Evolutionary conservation across 2,329 filamentous ascomycete genomes (phyloP), one percentile per base, ranked within the genome.

Genomic region (Scedosporium aurantiacum): DNA sequence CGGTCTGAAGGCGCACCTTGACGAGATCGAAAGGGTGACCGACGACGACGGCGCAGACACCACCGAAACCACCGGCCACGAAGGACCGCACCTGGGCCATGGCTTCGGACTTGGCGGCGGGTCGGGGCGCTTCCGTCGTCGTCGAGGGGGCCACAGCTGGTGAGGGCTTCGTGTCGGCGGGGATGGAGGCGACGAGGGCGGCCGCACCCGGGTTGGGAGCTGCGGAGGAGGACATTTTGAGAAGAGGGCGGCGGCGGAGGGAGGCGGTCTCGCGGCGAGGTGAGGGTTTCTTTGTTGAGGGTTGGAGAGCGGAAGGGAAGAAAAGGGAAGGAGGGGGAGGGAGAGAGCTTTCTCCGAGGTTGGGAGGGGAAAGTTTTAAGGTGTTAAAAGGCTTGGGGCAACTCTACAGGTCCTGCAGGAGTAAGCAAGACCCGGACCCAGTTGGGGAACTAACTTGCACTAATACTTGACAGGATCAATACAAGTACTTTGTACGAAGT

Each of bases 21-120:
- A 97, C 93, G 68, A 99, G 81, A 73, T 99, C 94, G 72, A 99
- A 99, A 8, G 94, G 94, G 75, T 99, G 94, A 62, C 94, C 89
- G 63, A 97, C 92, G 50, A 99, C 73, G 61, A 99, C 94, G 62
- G 94, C 93, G 78, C 90, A 97, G 57, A 99, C 75, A 68, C 94
- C 94, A 67, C 94, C 94, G 63, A 96, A 95, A 64, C 91, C 94
- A 68, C 94, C 94, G 6, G 93, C 93, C 7, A 82, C 87, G 59
- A 99, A 83, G 50, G 93, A 94, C 63, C 93, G 88, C 65, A 96
- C 74, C 72, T 85, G 82, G 21, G 81, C 72, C 14, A 75, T 68
- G 60, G 74, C 68, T 43, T 68, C 72, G 18, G 75, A 72, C 60
- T 58, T 58, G 41, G 54, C 45, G 58, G 41, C 60, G 41, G 27